Base-by-base conservation (phyloP, 2,329 filamentous ascomycete species). In the Aspergillus pseudonomiae region DNA sequence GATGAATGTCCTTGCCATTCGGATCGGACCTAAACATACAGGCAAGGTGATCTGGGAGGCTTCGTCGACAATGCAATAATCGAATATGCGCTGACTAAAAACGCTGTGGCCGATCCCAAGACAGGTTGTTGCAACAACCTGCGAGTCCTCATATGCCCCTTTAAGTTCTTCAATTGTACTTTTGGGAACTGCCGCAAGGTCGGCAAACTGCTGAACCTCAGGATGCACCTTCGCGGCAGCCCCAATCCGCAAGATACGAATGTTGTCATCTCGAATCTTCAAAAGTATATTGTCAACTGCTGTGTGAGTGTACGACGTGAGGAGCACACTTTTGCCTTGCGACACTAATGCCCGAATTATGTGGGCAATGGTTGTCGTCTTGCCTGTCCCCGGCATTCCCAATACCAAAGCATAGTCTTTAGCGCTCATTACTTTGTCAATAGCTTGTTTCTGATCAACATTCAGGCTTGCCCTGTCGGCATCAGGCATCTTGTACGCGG, bases 41-140 rank as follows among this genome's bases (percentile, higher is more conserved):
- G 95, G 95, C 24, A 99, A 82, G 0, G 95, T 99, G 74, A 99
- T 98, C 73, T 99, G 95, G 2, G 94, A 97, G 0, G 95, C 95
- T 78, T 99, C 95, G 69, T 99, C 95, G 4, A 99, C 94, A 66
- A 99, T 98, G 74, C 95, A 99, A 75, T 97, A 98, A 78, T 99
- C 95, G 70, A 99, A 99, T 0, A 90, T 88, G 5, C 95, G 90
- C 73, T 94, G 91, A 62, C 87, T 90, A 79, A 99, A 98, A 10
- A 99, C 82, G 2, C 89, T 86, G 75, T 99, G 95, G 70, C 91
- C 94, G 74, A 97, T 92, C 2, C 94, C 93, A 30, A 99, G 85
- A 74, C 95, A 99, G 0, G 95, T 98, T 0, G 95, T 97, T 5
- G 94, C 95, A 3, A 99, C 95, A 32, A 99, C 89, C 1, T 91